Base-by-base conservation (phyloP, 441 rosid genomes). In the Pelargonium citronellum region DNA sequence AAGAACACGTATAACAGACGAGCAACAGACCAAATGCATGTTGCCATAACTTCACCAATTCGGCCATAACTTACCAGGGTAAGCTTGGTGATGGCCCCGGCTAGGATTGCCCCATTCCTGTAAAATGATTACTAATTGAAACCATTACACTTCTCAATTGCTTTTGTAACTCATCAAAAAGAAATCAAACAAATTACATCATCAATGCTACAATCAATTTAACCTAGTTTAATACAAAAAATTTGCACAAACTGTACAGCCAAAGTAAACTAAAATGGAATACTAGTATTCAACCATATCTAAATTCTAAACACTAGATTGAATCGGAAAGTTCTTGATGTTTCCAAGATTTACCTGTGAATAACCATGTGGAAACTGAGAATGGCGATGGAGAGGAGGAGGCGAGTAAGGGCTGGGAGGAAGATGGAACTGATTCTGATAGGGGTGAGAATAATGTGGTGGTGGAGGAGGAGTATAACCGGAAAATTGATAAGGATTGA, bases 401-500 rank as follows among this genome's bases (percentile, higher is more conserved):
- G 84, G 82, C 75, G 82, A 80, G 70, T 74, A 80, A 55, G 63
- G 73, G 19, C 64, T 75, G 34, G 81, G 76, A 55, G 71, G 78
- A 1, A 79, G 79, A 27, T 73, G 74, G 70, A 73, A 71, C 74
- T 80, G 79, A 67, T 70, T 65, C 16, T 75, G 68, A 13, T 47
- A 63, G 15, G 73, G 81, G 72, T 73, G 82, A 71, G 76, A 79
- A 68, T 81, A 83, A 58, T 24, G 30, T 24, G 87, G 80, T 17
- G 64, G 83, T 34, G 79, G 80, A n/a, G 82, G 85, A 0, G 86
- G 86, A 9, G 81, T 84, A 70, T 77, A 82, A 17, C 83, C 47
- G 60, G 83, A 77, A 7, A 39, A 39, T 39, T 39, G 43, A 60
- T 64, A 73, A 68, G 79, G 76, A 2, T 74, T 53, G 24, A 64